Conservation (phyloP, 2,329 filamentous ascomycete genomes). For the Chaetomiaceae sp. region DNA sequence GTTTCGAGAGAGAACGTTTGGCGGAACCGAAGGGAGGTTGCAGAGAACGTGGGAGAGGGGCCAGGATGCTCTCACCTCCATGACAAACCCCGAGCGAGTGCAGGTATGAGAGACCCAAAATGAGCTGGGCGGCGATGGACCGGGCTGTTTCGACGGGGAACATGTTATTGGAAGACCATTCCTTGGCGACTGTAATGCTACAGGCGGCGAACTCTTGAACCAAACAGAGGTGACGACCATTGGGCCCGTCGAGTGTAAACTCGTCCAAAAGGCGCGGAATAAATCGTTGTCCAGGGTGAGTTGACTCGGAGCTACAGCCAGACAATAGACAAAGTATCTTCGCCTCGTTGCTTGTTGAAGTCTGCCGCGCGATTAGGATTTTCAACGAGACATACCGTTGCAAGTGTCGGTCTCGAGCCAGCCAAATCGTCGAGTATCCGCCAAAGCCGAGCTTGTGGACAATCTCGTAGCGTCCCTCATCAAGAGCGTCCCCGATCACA, state of each 20-base stretch:
- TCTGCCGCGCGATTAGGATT: slow-evolving; percentile 18
- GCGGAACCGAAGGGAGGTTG: background rate
- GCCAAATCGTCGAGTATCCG: slow-evolving; percentile 39
- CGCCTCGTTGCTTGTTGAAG: slow-evolving; percentile 3
- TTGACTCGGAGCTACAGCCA: background rate
- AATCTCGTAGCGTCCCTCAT: slow-evolving; percentile 33
- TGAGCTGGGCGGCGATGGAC: slow-evolving; percentile 22
- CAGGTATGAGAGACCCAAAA: slow-evolving; percentile 16
- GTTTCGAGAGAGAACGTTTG: background rate
- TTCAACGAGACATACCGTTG: slow-evolving; percentile 32
- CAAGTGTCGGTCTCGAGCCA: slow-evolving; percentile 33
- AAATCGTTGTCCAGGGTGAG: slow-evolving; percentile 9
- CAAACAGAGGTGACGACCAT: slow-evolving; percentile 20
- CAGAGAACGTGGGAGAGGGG: background rate
- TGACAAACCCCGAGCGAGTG: slow-evolving; percentile 21
- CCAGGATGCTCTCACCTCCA: slow-evolving; percentile 15
- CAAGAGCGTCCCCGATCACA: slow-evolving; percentile 2
- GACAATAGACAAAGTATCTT: background rate
- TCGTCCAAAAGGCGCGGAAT: slow-evolving; percentile 18
- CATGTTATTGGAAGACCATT: slow-evolving; percentile 10
- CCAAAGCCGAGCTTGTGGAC: slow-evolving; percentile 39
- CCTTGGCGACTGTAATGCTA: slow-evolving; percentile 9
- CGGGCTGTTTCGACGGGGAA: slow-evolving; percentile 20
- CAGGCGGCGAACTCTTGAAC: slow-evolving; percentile 16
- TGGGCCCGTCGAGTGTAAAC: slow-evolving; percentile 19